Base-by-base conservation (phyloP, 2,329 filamentous ascomycete species). In the Colletotrichum destructivum region DNA sequence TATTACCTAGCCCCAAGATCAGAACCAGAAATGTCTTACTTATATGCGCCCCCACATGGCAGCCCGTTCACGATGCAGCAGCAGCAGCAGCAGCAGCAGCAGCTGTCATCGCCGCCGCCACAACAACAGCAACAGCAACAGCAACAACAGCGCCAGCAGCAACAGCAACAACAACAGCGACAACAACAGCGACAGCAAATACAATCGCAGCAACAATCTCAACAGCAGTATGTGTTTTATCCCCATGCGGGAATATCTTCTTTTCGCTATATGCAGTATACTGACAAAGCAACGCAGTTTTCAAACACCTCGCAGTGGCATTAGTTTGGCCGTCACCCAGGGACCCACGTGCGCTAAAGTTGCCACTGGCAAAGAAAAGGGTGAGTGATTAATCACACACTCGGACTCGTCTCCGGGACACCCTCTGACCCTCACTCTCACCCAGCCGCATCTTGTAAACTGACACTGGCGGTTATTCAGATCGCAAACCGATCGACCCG, bases 401-500 rank as follows among this genome's bases (percentile, higher is more conserved):
- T 31, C 31, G 31, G 31, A 31, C 31, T 31, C 31, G 31, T 7
- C 31, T 31, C 31, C 31, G 31, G 31, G 31, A 31, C 31, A 9
- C 31, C 31, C 31, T 31, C 31, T 1, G 31, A 31, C 8, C 31
- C 31, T 31, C 31, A 1, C 6, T 31, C 31, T 31, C 31, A 31
- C 31, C 2, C 8, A 8, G 7, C 31, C 8, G 31, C 31, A 31
- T 8, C 31, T 9, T 21, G 40, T 1, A 23, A n/a, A 13, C 54
- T 72, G 26, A 70, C 49, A 9, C 9, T 44, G 60, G 5, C 16
- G 64, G 13, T 59, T 8, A 31, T 31, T 31, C 31, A 93, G 93
- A 94, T 78, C 91, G 94, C 75, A 97, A 97, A 81, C 94, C 94
- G 9, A 90, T 98, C 77, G 94, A 98, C 79, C 94, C 95, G 62